Conservation (phyloP, 495 filamentous ascomycete species). For the Choiromyces venosus region DNA sequence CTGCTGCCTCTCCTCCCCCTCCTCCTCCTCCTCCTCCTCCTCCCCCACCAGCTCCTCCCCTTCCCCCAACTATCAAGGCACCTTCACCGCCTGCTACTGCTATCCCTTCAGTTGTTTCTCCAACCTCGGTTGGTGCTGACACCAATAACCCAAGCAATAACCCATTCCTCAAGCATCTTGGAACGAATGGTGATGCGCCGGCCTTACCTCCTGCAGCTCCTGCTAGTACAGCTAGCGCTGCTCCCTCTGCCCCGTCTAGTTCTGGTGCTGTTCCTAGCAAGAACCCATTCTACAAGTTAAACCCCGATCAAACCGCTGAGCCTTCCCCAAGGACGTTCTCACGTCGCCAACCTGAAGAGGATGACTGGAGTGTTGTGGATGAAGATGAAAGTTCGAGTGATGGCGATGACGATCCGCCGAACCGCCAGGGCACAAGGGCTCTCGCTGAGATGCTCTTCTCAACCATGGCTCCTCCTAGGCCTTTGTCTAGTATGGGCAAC, state of each 20-base stretch:
- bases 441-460: conserved; percentile 92
- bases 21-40: conserved; percentile 46
- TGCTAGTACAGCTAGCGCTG: background rate
- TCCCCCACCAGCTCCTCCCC: conserved; percentile 44
- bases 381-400: conserved; percentile 60
- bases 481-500: conserved; percentile 74
- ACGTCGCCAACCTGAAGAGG: conserved; percentile 57
- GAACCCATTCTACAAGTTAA: conserved; percentile 93
- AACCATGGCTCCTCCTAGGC: conserved; percentile 91
- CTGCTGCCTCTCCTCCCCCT: conserved; percentile 32
- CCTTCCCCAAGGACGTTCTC: conserved; percentile 40
- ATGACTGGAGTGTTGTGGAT: conserved; percentile 80
- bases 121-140: conserved; percentile 45
- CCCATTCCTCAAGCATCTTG: conserved; percentile 69
- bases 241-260: background rate
- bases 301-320: conserved; percentile 53
- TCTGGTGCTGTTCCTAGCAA: conserved; percentile 29
- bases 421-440: conserved; percentile 76
- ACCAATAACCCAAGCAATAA: conserved; percentile 48
- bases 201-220: conserved; percentile 45
- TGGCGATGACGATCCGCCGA: conserved; percentile 63
- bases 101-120: conserved; percentile 46
- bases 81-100: conserved; percentile 48
- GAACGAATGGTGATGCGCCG: conserved; percentile 45
- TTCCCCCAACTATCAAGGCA: conserved; percentile 48